Evolutionary conservation across 2,329 filamentous ascomycete species (phyloP).

Genomic region (Fusarium buxicola): DNA sequence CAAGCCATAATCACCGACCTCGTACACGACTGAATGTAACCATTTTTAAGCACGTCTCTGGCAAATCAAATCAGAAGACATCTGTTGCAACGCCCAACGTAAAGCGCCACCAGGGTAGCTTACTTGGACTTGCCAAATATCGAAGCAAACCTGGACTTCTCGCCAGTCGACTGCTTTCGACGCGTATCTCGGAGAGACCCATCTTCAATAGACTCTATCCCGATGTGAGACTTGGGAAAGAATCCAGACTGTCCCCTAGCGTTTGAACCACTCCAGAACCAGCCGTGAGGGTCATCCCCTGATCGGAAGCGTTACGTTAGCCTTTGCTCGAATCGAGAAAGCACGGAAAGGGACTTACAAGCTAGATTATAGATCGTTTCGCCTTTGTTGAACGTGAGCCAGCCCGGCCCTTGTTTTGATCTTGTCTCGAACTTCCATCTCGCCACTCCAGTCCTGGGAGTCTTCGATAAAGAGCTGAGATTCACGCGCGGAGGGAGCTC

Average conservation of each 20-base stretch:
- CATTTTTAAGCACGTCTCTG: too few relatives aligned
- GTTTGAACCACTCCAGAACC: constrained; percentile 53
- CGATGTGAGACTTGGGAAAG: constrained; percentile 45
- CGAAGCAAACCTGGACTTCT: constrained; percentile 6
- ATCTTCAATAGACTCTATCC: constrained; percentile 21
- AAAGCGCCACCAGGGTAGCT: too few relatives aligned
- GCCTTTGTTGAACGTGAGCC: constrained; percentile 55
- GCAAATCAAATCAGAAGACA: too few relatives aligned
- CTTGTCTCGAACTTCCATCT: constrained; percentile 50
- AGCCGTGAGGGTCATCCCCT: constrained; percentile 47
- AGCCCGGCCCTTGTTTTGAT: constrained; percentile 15
- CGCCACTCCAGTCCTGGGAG: constrained; percentile 43
- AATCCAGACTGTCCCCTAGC: constrained; percentile 50
- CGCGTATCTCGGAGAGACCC: constrained; percentile 13
- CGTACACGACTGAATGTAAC: too few relatives aligned
- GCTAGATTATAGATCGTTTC: constrained; percentile 63
- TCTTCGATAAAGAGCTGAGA: constrained; percentile 22
- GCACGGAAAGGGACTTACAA: constrained; percentile 25
- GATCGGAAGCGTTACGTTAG: too few relatives aligned
- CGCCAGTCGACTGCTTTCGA: not conserved
- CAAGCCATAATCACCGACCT: too few relatives aligned
- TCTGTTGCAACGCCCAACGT: too few relatives aligned
- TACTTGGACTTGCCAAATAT: constrained; percentile 2
- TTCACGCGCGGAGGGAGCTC: constrained; percentile 42
- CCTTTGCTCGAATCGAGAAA: not conserved